Evolutionary conservation across 371 early-diverging fungal genomes (phyloP).

Genomic region (Zychaea mexicana): DNA sequence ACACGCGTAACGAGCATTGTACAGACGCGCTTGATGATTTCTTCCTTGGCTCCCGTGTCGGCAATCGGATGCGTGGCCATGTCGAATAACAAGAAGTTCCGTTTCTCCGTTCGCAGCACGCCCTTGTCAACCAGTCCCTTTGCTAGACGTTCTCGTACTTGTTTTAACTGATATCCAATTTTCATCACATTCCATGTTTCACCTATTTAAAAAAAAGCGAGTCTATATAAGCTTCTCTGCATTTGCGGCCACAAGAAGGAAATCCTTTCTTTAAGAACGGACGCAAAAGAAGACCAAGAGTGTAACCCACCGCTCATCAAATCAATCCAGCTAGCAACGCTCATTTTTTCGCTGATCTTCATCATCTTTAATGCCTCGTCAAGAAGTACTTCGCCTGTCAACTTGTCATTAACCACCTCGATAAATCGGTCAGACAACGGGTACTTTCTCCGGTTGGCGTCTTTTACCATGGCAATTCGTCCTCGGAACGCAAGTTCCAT

Average conservation of each 20-base stretch:
- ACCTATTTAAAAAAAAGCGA: conserved; percentile 50
- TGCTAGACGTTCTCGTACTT: conserved; percentile 95
- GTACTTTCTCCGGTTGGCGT: conserved; percentile 80
- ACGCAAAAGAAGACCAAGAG: not conserved
- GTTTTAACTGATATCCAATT: conserved; percentile 95
- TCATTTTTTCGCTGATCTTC: conserved; percentile 72
- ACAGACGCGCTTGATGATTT: conserved; percentile 79
- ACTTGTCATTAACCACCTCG: conserved; percentile 79
- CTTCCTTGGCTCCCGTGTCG: conserved; percentile 84
- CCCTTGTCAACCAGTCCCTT: conserved; percentile 98
- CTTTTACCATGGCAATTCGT: conserved; percentile 86
- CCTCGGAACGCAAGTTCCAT: conserved; percentile 93
- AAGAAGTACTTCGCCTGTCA: conserved; percentile 94
- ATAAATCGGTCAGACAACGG: conserved; percentile 79
- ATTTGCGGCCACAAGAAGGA: not conserved
- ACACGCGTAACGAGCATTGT: conserved; percentile 69
- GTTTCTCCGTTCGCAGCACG: conserved; percentile 93
- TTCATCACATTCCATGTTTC: conserved; percentile 98
- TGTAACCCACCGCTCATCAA: conserved; percentile 90
- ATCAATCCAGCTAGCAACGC: conserved; percentile 94
- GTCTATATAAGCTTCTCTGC: not conserved
- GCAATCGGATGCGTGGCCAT: conserved; percentile 95
- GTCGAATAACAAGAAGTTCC: conserved; percentile 93
- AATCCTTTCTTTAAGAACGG: too few species aligned
- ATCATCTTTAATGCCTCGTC: conserved; percentile 94